phyloP scores from a whole-genome alignment of 1,139 yeast genomes.

The Suhomyces atakaporum region DNA sequence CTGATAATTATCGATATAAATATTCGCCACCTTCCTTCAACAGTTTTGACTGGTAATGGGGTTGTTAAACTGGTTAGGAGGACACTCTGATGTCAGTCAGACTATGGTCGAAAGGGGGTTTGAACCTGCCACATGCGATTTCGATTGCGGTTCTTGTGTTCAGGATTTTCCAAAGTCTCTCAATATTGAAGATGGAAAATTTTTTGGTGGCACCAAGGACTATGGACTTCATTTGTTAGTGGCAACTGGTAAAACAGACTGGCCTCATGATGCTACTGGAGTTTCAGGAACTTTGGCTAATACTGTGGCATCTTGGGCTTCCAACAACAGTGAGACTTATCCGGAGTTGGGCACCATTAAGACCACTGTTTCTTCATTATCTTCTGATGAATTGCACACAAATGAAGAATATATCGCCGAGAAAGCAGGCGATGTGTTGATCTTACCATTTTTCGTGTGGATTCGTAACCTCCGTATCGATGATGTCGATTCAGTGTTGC shows the following conservation, averaged over 20 bases:
- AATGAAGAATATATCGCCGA: slow-evolving; percentile 45
- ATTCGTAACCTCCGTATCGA: slow-evolving; percentile 51
- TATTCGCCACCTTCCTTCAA: no score
- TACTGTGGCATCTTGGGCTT: slow-evolving; percentile 52
- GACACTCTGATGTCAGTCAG: slow-evolving; percentile 2
- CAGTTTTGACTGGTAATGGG: no score
- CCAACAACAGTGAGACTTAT: slow-evolving; percentile 19
- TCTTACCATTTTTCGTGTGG: slow-evolving; percentile 82
- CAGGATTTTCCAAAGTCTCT: slow-evolving; percentile 59
- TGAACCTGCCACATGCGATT: slow-evolving; percentile 45
- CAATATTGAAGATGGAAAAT: slow-evolving; percentile 45
- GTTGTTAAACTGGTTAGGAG: slow-evolving; percentile 5
- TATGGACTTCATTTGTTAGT: slow-evolving; percentile 72
- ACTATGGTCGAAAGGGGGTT: slow-evolving; percentile 32
- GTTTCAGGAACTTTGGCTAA: slow-evolving; percentile 53
- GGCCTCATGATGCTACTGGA: slow-evolving; percentile 77
- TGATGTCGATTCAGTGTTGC: slow-evolving; percentile 49
- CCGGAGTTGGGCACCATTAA: slow-evolving; percentile 36
- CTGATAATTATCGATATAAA: no score
- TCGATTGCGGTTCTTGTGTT: slow-evolving; percentile 53
- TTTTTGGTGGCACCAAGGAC: slow-evolving; percentile 73
- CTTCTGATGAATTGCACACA: slow-evolving; percentile 37
- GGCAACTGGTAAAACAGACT: slow-evolving; percentile 82
- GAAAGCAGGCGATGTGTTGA: slow-evolving; percentile 55
- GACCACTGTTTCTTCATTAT: slow-evolving; percentile 55